These are phyloP conservation scores for Trichophyton simii DNA, from an alignment of 2,329 filamentous ascomycete species.

Conservation along the genomic window DNA sequence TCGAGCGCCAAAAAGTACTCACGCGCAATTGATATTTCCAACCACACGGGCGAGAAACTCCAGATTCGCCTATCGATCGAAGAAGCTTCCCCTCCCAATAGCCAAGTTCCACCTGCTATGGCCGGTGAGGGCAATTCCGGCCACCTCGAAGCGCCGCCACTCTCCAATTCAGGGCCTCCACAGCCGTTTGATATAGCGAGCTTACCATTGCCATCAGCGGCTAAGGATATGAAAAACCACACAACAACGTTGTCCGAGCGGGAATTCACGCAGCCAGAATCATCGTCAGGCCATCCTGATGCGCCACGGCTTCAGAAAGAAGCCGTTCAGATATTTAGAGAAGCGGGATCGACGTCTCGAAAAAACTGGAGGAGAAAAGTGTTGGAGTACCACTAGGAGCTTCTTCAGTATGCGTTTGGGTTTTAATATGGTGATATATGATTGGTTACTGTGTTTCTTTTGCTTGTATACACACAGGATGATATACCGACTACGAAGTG, in stretches of 20 bases:
- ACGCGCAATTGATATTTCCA: not conserved
- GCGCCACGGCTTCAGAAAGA: constrained; percentile 16
- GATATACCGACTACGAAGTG: not conserved
- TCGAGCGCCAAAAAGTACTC: not conserved
- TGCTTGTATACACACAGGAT: not conserved
- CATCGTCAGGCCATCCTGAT: not conserved
- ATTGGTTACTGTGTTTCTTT: not conserved
- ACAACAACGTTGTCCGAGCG: not conserved
- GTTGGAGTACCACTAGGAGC: constrained; percentile 24
- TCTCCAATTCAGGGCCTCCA: not conserved
- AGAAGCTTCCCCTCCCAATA: not conserved
- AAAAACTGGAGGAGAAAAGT: constrained; percentile 26
- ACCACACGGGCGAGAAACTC: not conserved
- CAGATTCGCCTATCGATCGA: not conserved
- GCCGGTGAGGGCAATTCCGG: not conserved
- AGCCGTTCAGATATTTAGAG: constrained; percentile 22
- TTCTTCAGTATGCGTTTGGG: not conserved
- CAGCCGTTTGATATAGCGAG: not conserved
- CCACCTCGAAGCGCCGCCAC: not conserved
- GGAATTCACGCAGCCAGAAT: not conserved
- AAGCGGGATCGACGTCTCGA: constrained; percentile 16
- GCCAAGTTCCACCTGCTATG: not conserved
- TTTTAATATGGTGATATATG: not conserved
- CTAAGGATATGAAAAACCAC: not conserved
- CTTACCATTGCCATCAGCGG: not conserved